Evolutionary conservation across 352 stramenopile genomes (phyloP).

Genomic region (Globisporangium emineosum): DNA sequence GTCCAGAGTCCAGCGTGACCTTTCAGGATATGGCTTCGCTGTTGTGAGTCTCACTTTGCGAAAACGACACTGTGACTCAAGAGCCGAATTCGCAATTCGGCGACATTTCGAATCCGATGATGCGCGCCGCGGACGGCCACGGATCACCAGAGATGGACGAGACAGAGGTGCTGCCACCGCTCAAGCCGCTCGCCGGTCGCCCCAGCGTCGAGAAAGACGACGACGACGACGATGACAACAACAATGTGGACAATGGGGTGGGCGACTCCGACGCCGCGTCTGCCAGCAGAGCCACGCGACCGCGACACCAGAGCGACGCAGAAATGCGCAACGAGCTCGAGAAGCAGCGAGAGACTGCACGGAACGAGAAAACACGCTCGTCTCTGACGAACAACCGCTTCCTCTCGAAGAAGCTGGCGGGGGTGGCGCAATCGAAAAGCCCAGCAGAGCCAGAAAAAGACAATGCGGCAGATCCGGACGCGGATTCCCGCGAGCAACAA

Average conservation of each 20-base stretch:
- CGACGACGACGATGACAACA: constrained; percentile 1
- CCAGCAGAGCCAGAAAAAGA: constrained; percentile 1
- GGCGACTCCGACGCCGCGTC: background rate
- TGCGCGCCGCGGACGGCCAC: background rate
- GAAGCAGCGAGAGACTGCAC: constrained; percentile 27
- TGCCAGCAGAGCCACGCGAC: constrained; percentile 2
- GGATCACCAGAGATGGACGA: background rate
- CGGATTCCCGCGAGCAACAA: constrained; percentile 6
- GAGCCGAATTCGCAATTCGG: background rate
- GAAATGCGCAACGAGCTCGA: constrained; percentile 35
- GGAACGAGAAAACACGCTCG: constrained; percentile 19
- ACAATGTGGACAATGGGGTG: background rate
- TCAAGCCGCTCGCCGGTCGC: background rate
- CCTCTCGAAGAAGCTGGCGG: constrained; percentile 11
- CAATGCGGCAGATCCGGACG: background rate
- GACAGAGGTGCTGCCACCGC: background rate
- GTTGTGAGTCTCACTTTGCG: background rate
- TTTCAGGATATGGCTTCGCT: constrained; percentile 11
- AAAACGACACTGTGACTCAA: too few species aligned
- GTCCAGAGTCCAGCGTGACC: constrained; percentile 18
- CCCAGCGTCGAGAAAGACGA: background rate
- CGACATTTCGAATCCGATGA: background rate
- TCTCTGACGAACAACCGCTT: constrained; percentile 54
- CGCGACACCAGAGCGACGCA: constrained; percentile 31
- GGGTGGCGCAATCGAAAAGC: background rate